Percentiles rank a stretch among this genome's conserved stretches.
phyloP scores from a whole-genome alignment of 2,329 filamentous ascomycete genomes.

The Exserohilum rostratum region DNA sequence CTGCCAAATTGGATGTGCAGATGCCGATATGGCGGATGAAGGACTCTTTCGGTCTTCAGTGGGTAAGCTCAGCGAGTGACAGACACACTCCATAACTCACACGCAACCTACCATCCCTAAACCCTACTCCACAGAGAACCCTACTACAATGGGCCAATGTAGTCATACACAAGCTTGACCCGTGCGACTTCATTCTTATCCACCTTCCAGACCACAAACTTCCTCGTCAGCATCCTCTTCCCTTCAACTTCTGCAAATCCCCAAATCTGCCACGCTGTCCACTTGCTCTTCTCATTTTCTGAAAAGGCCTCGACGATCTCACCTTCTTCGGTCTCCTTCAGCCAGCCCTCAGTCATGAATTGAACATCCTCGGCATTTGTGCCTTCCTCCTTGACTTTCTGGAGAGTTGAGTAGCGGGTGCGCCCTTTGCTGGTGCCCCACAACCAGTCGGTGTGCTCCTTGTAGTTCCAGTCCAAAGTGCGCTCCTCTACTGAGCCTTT shows the following conservation, averaged over 20 bases:
- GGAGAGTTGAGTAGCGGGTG: slow-evolving; percentile 56
- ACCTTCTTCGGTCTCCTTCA: slow-evolving; percentile 36
- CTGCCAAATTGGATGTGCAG: not conserved
- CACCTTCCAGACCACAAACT: slow-evolving; percentile 43
- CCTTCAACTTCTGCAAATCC: slow-evolving; percentile 42
- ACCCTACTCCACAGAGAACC: not conserved
- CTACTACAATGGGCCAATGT: slow-evolving; percentile 30
- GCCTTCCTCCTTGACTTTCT: slow-evolving; percentile 28
- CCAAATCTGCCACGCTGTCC: slow-evolving; percentile 46
- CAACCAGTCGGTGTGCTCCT: slow-evolving; percentile 76
- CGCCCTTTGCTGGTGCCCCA: slow-evolving; percentile 74
- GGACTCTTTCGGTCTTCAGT: not conserved
- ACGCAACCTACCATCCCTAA: not conserved
- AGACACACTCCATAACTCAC: not conserved
- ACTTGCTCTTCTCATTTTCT: slow-evolving; percentile 42
- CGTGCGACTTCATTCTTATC: slow-evolving; percentile 36
- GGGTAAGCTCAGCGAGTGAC: not conserved
- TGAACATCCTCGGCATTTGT: slow-evolving; percentile 34
- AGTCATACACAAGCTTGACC: slow-evolving; percentile 46
- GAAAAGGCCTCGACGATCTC: slow-evolving; percentile 45
- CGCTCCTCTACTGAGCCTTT: slow-evolving; percentile 68
- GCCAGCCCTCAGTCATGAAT: slow-evolving; percentile 37
- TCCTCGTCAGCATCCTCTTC: slow-evolving; percentile 40
- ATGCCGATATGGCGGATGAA: not conserved
- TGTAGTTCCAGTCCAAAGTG: slow-evolving; percentile 62